Base-by-base conservation (phyloP, 1,284 basidiomycete species). In the Kalmanozyma brasiliensis region DNA sequence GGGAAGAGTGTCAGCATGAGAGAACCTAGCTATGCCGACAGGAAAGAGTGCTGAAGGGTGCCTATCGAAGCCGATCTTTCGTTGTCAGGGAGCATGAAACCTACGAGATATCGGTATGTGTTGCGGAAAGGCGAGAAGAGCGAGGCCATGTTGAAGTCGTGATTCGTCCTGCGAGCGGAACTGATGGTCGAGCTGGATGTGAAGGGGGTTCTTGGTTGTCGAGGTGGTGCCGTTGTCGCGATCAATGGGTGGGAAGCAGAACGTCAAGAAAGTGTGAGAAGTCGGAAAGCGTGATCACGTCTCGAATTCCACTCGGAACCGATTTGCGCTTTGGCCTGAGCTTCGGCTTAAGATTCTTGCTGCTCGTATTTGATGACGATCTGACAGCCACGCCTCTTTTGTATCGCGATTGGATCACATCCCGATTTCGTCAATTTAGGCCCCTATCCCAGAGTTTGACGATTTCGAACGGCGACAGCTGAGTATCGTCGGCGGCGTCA, bases 21-120 rank as follows among this genome's bases (percentile, higher is more conserved):
- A n/a, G n/a, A n/a, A n/a, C n/a, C n/a, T n/a, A n/a, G n/a, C n/a
- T n/a, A n/a, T n/a, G n/a, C n/a, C n/a, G n/a, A n/a, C n/a, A n/a
- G n/a, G n/a, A n/a, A n/a, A n/a, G n/a, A n/a, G n/a, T n/a, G n/a
- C n/a, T n/a, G n/a, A n/a, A n/a, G n/a, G n/a, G n/a, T n/a, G n/a
- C n/a, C n/a, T n/a, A n/a, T n/a, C n/a, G n/a, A n/a, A n/a, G n/a
- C n/a, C n/a, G n/a, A n/a, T n/a, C n/a, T n/a, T n/a, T n/a, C n/a
- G 24, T n/a, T n/a, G 6, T 23, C 20, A 41, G 8, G 8, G 36
- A 16, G 34, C n/a, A 19, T 29, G 26, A 11, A 7, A 77, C 77
- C 19, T 57, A 78, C 77, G 41, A 80, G 63, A 61, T 79, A 80
- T 52, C 73, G 64, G 55, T 72, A 73, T 51, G 77, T 78, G 65